Percentiles rank a stretch among this genome's conserved stretches.
Conservation (phyloP, 331 rosid species). For the Dryas integrifolia region DNA sequence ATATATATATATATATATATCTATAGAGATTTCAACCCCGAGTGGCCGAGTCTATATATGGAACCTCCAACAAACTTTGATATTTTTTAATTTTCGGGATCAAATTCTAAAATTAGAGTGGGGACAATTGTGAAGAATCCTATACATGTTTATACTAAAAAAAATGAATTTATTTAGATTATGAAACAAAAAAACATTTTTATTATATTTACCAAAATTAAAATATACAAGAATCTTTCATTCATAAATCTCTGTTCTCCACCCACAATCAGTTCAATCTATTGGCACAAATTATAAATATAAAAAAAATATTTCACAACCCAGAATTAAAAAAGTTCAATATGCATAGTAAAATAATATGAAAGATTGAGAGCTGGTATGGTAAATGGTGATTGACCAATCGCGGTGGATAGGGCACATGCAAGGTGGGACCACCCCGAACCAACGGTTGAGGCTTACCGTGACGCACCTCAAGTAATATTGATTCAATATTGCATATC, state of each 20-base stretch:
- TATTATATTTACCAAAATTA: not conserved
- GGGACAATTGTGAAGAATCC: not conserved
- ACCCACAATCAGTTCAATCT: too few species aligned
- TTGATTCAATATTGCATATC: not conserved
- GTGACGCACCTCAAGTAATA: not conserved
- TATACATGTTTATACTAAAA: not conserved
- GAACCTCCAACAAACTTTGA: too few species aligned
- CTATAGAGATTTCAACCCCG: too few species aligned
- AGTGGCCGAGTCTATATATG: too few species aligned
- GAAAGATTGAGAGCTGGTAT: not conserved
- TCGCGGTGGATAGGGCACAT: not conserved
- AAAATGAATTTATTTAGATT: too few species aligned
- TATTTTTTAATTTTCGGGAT: too few species aligned
- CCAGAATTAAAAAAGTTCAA: too few species aligned
- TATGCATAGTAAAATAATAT: not conserved
- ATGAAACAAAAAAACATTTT: too few species aligned
- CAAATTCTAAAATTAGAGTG: not conserved
- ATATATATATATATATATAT: too few species aligned
- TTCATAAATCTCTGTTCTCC: not conserved
- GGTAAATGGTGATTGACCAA: not conserved
- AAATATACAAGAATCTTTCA: not conserved
- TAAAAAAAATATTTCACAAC: too few species aligned
- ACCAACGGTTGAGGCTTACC: not conserved
- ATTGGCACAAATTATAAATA: too few species aligned
- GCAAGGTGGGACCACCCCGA: not conserved